Conservation (phyloP, 2,329 filamentous ascomycete species). For the Xylaria sp. region DNA sequence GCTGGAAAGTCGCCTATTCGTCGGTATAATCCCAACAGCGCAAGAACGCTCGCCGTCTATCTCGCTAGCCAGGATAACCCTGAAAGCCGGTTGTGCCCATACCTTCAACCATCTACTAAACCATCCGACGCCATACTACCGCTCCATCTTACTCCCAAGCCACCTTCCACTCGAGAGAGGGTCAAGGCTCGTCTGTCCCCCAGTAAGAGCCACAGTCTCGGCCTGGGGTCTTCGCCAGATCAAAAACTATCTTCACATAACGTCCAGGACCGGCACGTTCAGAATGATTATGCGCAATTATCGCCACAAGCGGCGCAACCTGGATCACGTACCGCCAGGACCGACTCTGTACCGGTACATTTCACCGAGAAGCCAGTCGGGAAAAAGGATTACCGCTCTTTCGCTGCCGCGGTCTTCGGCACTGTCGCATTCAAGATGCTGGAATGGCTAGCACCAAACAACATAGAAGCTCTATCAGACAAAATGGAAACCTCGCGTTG, state of each 20-base stretch:
- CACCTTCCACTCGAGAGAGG: constrained; percentile 39
- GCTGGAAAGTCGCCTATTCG: constrained; percentile 75
- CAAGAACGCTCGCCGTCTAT: constrained; percentile 81
- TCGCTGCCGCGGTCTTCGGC: constrained; percentile 71
- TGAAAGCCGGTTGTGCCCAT: constrained; percentile 72
- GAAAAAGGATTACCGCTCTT: constrained; percentile 69
- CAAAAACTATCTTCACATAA: constrained; percentile 11
- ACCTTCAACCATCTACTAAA: constrained; percentile 55
- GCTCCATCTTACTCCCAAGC: constrained; percentile 57
- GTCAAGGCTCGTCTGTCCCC: constrained; percentile 32
- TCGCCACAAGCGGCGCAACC: constrained; percentile 8
- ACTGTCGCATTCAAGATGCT: constrained; percentile 75
- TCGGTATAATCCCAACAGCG: constrained; percentile 82
- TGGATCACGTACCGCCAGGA: constrained; percentile 17
- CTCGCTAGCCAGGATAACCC: constrained; percentile 84
- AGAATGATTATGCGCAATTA: constrained; percentile 5
- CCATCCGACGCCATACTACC: constrained; percentile 59
- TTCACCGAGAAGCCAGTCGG: constrained; percentile 59
- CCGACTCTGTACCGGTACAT: constrained; percentile 45
- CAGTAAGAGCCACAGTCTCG: constrained; percentile 14
- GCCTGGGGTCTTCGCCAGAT: constrained; percentile 11
- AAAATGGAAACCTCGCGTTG: constrained; percentile 47
- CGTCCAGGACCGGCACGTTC: constrained; percentile 1
- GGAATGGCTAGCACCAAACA: constrained; percentile 73
- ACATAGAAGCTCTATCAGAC: constrained; percentile 60